phyloP scores from a whole-genome alignment of 148 eudicot genomes.

The Cornus florida region DNA sequence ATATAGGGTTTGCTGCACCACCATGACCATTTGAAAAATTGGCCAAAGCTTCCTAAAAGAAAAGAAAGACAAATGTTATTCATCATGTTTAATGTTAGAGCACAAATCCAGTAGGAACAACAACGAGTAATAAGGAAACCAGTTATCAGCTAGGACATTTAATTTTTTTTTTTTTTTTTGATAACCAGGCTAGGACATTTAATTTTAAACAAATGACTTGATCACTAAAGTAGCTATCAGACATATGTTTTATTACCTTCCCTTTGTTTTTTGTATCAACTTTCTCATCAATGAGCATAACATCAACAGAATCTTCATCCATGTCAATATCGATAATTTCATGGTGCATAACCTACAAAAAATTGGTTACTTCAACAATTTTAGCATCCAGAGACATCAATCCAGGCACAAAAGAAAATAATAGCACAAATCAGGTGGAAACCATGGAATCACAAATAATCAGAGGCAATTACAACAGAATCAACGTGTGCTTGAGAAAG shows the following conservation, averaged over 20 bases:
- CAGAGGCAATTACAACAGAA: neutral
- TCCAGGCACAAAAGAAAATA: neutral
- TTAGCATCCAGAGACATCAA: neutral
- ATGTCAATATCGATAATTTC: conserved; percentile 64
- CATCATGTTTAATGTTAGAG: neutral
- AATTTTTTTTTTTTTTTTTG: too few relatives aligned
- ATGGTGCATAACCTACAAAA: conserved; percentile 38
- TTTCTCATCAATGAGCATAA: conserved; percentile 39
- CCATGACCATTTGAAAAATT: conserved; percentile 11
- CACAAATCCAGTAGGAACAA: neutral
- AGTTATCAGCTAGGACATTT: neutral
- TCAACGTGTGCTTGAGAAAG: neutral
- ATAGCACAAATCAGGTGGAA: neutral
- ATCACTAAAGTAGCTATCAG: neutral
- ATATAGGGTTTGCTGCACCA: conserved; percentile 15
- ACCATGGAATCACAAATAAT: neutral
- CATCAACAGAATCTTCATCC: conserved; percentile 51
- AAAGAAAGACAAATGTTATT: neutral
- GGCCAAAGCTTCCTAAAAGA: conserved; percentile 34
- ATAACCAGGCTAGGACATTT: neutral
- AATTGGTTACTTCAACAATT: conserved; percentile 10
- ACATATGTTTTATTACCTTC: conserved; percentile 45
- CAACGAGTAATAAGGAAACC: neutral
- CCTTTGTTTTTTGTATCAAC: conserved; percentile 39
- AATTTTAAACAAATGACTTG: neutral